A percentile compares a stretch with the other conserved stretches of the same genome.
These are phyloP conservation scores for Pythium myriotylum DNA, from an alignment of 352 stramenopile genomes.

Conservation along the genomic window DNA sequence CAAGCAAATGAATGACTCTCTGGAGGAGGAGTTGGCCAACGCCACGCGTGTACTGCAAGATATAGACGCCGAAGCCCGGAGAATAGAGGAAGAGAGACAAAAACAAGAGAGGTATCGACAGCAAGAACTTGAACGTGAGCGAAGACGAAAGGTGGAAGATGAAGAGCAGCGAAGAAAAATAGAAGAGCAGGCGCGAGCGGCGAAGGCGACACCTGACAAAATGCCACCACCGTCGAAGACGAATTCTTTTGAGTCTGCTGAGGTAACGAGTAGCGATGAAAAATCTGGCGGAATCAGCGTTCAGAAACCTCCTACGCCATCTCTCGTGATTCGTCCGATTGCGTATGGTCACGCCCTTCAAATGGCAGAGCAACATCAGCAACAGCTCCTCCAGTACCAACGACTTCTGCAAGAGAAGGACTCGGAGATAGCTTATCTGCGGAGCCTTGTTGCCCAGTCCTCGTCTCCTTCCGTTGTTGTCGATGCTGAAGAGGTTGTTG, in stretches of 20 bases:
- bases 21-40: slow-evolving; percentile 54
- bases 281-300: background rate
- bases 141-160: slow-evolving; percentile 6
- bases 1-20: slow-evolving; percentile 75
- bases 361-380: slow-evolving; percentile 65
- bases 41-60: slow-evolving; percentile 50
- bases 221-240: background rate
- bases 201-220: background rate
- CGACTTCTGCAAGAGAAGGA: slow-evolving; percentile 69
- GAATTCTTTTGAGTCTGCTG: background rate
- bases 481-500: background rate
- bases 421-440: slow-evolving; percentile 58
- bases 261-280: background rate
- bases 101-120: slow-evolving; percentile 34
- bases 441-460: slow-evolving; percentile 36
- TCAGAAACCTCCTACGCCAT: slow-evolving; percentile 25
- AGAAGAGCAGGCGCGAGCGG: background rate
- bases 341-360: slow-evolving; percentile 72
- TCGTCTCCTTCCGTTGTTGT: background rate
- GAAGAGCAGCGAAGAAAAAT: slow-evolving; percentile 9
- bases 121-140: slow-evolving; percentile 30
- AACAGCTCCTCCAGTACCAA: slow-evolving; percentile 57
- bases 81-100: slow-evolving; percentile 17
- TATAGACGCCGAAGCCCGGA: slow-evolving; percentile 30
- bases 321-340: slow-evolving; percentile 70